These are phyloP conservation scores for Penicillium sp. DNA, from an alignment of 2,329 filamentous ascomycete genomes.

Conservation along the genomic window DNA sequence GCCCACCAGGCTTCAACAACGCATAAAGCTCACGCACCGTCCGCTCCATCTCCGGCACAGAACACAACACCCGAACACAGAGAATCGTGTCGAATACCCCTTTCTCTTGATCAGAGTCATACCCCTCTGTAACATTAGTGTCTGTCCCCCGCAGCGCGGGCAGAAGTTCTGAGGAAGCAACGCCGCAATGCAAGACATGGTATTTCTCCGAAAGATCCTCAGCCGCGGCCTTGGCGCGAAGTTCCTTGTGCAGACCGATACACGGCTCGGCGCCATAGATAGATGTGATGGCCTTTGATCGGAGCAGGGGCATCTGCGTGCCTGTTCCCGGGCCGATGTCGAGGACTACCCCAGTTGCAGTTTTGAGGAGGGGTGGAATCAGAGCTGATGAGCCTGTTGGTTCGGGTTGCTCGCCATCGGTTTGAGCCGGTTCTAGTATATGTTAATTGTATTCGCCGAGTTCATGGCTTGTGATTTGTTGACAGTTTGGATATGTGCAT, in stretches of 20 bases:
- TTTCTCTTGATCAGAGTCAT: slow-evolving; percentile 15
- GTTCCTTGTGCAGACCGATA: slow-evolving; percentile 41
- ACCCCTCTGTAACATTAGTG: slow-evolving; percentile 29
- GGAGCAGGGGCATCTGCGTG: slow-evolving; percentile 46
- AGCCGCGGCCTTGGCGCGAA: slow-evolving; percentile 39
- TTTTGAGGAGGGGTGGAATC: slow-evolving; percentile 39
- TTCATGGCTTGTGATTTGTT: too few relatives aligned
- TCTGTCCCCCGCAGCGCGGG: slow-evolving; percentile 21
- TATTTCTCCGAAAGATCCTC: slow-evolving; percentile 46
- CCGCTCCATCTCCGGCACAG: slow-evolving; percentile 45
- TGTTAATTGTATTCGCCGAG: too few relatives aligned
- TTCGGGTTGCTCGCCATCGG: background rate
- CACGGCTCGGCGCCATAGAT: slow-evolving; percentile 54
- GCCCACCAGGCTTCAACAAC: slow-evolving; percentile 50
- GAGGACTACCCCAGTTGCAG: slow-evolving; percentile 41
- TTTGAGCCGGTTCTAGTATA: too few relatives aligned
- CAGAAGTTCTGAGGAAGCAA: slow-evolving; percentile 44
- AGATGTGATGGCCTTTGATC: slow-evolving; percentile 38
- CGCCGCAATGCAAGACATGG: slow-evolving; percentile 46
- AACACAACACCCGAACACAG: slow-evolving; percentile 51
- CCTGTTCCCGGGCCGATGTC: slow-evolving; percentile 52
- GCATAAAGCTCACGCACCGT: slow-evolving; percentile 46
- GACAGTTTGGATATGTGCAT: too few relatives aligned
- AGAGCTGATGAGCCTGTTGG: slow-evolving; percentile 31
- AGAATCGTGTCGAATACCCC: slow-evolving; percentile 52